These are phyloP conservation scores for Camelina sativa DNA, from an alignment of 345 rosid genomes.

Conservation along the genomic window DNA sequence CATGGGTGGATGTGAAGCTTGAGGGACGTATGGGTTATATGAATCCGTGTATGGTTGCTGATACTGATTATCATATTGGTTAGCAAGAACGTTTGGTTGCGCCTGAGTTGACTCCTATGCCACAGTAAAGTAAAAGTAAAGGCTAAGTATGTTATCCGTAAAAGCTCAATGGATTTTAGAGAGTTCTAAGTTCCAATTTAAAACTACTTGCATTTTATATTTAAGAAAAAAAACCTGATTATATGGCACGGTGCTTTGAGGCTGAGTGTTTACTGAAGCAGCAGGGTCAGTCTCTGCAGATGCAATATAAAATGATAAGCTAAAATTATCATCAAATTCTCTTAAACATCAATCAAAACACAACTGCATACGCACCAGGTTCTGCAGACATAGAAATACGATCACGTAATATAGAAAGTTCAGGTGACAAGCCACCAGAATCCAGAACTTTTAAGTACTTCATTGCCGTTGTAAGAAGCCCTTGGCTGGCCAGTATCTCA, in stretches of 20 bases:
- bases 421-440: conserved; percentile 85
- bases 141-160: conserved; percentile 24
- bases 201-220: not conserved
- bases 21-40: conserved; percentile 58
- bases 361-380: conserved; percentile 59
- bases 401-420: conserved; percentile 80
- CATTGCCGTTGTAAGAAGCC: conserved; percentile 80
- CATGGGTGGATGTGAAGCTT: conserved; percentile 53
- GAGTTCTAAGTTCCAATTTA: conserved; percentile 23
- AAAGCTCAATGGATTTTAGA: conserved; percentile 15
- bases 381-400: conserved; percentile 73
- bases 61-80: conserved; percentile 65
- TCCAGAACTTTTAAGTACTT: conserved; percentile 91
- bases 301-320: conserved; percentile 42
- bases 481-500: conserved; percentile 97
- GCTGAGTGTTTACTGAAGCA: conserved; percentile 52
- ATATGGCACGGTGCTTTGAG: conserved; percentile 39
- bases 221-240: conserved; percentile 31
- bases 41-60: conserved; percentile 57
- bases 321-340: conserved; percentile 15
- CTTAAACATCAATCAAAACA: not conserved
- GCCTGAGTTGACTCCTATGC: conserved; percentile 35
- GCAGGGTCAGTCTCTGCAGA: conserved; percentile 56
- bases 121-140: conserved; percentile 46
- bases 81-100: conserved; percentile 55